These are phyloP conservation scores for Aureoboletus auriporus DNA, from an alignment of 768 basidiomycete genomes.

Conservation along the genomic window DNA sequence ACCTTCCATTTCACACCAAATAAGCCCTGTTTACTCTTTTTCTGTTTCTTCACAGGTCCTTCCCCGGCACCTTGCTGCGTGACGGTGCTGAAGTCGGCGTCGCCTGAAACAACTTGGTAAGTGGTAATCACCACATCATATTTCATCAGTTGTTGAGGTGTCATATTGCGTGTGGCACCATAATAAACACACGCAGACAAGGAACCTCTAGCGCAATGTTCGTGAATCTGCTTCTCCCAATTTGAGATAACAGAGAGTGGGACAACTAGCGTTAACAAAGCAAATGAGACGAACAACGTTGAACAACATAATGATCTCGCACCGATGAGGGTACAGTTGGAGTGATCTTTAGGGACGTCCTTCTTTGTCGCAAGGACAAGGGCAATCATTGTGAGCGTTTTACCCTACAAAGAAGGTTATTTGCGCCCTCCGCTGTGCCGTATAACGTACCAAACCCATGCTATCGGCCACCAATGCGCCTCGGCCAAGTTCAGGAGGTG, in stretches of 20 bases:
- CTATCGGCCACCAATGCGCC: slow-evolving; percentile 90
- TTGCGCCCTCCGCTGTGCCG: neutral
- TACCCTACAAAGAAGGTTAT: slow-evolving; percentile 51
- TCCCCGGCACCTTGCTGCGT: slow-evolving; percentile 10
- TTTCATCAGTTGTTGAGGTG: slow-evolving; percentile 53
- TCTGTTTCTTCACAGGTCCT: slow-evolving; percentile 48
- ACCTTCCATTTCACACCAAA: slow-evolving; percentile 84
- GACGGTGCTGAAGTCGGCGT: slow-evolving; percentile 33
- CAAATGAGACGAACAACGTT: neutral
- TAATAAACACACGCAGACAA: slow-evolving; percentile 67
- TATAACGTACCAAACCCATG: slow-evolving; percentile 61
- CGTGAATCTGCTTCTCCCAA: slow-evolving; percentile 81
- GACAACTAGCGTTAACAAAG: slow-evolving; percentile 45
- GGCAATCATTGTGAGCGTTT: slow-evolving; percentile 86
- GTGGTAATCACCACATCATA: slow-evolving; percentile 84
- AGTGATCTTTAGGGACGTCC: slow-evolving; percentile 53
- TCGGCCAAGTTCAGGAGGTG: slow-evolving; percentile 60
- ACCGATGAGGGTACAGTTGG: slow-evolving; percentile 79
- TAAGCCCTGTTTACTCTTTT: slow-evolving; percentile 52
- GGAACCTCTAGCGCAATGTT: slow-evolving; percentile 57
- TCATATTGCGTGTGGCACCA: slow-evolving; percentile 58
- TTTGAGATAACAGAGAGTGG: slow-evolving; percentile 85
- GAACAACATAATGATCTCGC: neutral
- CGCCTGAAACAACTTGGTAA: slow-evolving; percentile 66
- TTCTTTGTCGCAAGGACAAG: slow-evolving; percentile 74